Evolutionary conservation across 108 stramenopile species (phyloP), one percentile per base, ranked within the genome.

Genomic region (Fistulifera solaris): DNA sequence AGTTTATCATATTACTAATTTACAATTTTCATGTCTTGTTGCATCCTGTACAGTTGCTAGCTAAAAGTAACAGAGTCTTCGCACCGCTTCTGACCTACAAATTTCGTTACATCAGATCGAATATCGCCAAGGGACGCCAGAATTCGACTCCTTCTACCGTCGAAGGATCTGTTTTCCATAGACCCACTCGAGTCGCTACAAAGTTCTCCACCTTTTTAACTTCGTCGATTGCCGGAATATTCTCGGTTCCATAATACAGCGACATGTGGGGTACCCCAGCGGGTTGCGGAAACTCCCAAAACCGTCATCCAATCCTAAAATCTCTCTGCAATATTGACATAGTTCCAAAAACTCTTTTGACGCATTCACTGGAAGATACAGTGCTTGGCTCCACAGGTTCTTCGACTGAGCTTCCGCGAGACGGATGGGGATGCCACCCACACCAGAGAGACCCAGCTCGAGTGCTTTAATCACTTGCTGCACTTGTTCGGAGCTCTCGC

Each of bases 121-220:
- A 31, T 15, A 27, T 31, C 26, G 28, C 26, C 18, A 51, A 4
- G 18, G 18, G 27, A 25, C 28, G 27, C 26, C 52, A 45, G 4
- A 8, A 4, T 21, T 17, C 44, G 19, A 45, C 52, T 25, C 26
- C 28, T 18, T 27, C 26, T 27, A 19, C 28, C 12, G 28, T 14
- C n/a, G 28, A 18, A 19, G 52, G 28, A 52, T 28, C 52, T 27
- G 26, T 52, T 31, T 28, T 52, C 27, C 27, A 28, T 7, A 31
- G 27, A 28, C 27, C 28, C 14, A 31, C 52, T 52, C 28, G 24
- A 31, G 26, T 26, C 27, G 28, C 24, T 26, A 19, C 13, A 31
- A 52, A n/a, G 1, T 26, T 12, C 12, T 52, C 26, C 27, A 31
- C 1, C 28, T 52, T 52, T 21, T 45, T 11, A 2, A 45, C 44